Conservation (phyloP, 768 basidiomycete genomes). For the Clathrus columnatus region DNA sequence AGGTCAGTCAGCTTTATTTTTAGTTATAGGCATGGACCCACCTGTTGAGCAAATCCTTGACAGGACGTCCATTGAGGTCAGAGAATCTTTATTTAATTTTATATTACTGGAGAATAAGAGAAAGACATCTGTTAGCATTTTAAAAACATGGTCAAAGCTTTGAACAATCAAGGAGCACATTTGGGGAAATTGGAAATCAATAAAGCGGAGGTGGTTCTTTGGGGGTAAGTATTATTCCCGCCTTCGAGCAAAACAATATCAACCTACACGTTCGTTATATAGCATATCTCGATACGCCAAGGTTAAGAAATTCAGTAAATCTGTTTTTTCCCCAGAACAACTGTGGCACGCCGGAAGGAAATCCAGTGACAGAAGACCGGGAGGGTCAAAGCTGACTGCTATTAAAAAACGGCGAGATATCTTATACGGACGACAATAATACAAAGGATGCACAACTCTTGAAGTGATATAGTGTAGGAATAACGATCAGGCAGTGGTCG, state of each 20-base stretch:
- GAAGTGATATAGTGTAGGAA: no score
- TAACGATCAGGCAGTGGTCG: no score
- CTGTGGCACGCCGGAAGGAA: conserved; percentile 29
- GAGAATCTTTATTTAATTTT: conserved; percentile 9
- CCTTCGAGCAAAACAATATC: background rate
- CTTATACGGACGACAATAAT: background rate
- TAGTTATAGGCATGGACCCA: background rate
- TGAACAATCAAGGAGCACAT: conserved; percentile 47
- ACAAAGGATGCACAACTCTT: no score
- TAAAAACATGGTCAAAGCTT: conserved; percentile 41
- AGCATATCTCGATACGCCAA: background rate
- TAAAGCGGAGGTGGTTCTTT: conserved; percentile 50
- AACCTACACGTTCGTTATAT: background rate
- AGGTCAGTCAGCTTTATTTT: conserved; percentile 24
- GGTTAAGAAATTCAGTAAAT: background rate
- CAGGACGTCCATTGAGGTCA: conserved; percentile 47
- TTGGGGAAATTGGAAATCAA: conserved; percentile 50
- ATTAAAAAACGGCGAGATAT: conserved; percentile 1
- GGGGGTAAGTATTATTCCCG: conserved; percentile 37
- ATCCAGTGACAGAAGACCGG: conserved; percentile 20
- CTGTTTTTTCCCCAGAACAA: background rate
- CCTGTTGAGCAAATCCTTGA: background rate
- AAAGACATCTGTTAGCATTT: conserved; percentile 38
- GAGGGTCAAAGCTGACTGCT: background rate
- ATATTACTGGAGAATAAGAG: background rate